Conservation (phyloP, 2,329 filamentous ascomycete species). For the Aphanoascus verrucosus region DNA sequence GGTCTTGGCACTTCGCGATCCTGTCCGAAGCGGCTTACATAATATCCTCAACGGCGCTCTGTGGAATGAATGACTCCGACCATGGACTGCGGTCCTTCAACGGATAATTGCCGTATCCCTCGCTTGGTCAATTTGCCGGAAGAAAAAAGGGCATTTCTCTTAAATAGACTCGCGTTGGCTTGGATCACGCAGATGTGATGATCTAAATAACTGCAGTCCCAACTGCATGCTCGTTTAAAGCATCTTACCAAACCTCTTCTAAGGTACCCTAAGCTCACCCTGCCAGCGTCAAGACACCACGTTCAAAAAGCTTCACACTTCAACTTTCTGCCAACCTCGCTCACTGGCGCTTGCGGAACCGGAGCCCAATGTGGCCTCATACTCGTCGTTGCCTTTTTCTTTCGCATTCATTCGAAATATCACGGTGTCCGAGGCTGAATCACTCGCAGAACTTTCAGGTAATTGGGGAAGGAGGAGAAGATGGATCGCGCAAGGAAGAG, state of each 20-base stretch:
- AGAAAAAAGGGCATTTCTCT: neutral
- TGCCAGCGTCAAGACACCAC: neutral
- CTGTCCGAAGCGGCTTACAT: too few relatives aligned
- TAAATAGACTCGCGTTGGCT: neutral
- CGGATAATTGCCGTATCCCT: too few relatives aligned
- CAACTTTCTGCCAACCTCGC: neutral
- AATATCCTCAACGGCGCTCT: too few relatives aligned
- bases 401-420: conserved; percentile 8
- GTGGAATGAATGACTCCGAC: too few relatives aligned
- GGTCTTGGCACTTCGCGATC: too few relatives aligned
- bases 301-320: conserved; percentile 1
- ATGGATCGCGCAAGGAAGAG: conserved; percentile 44
- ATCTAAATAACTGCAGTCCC: neutral
- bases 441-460: conserved; percentile 1
- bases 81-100: too few relatives aligned
- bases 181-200: neutral
- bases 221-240: neutral
- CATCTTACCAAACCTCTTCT: neutral
- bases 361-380: conserved; percentile 14
- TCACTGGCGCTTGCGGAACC: neutral
- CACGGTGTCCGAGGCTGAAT: conserved; percentile 1
- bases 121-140: too few relatives aligned
- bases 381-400: conserved; percentile 10
- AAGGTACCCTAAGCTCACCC: conserved; percentile 3
- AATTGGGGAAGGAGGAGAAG: conserved; percentile 17